These are phyloP conservation scores for Colletotrichum godetiae DNA, from an alignment of 2,329 filamentous ascomycete species.

Conservation along the genomic window DNA sequence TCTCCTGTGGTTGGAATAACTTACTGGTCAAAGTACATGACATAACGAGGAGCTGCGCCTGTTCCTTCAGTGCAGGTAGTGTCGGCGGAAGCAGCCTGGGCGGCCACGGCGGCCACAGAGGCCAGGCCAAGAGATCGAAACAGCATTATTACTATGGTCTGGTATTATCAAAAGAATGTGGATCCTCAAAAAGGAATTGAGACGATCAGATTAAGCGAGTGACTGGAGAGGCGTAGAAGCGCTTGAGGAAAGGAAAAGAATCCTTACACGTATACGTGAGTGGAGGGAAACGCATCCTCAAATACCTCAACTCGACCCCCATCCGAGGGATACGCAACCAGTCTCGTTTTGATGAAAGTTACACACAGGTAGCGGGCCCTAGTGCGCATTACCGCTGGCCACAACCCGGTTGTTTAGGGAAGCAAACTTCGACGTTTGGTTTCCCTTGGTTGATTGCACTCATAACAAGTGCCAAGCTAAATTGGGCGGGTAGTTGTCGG, in stretches of 20 bases:
- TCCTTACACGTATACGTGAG: not conserved
- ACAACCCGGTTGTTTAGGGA: not conserved
- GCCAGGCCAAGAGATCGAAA: constrained; percentile 17
- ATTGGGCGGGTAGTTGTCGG: constrained; percentile 3
- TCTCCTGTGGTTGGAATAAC: constrained; percentile 25
- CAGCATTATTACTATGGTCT: constrained; percentile 11
- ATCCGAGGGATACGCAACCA: not conserved
- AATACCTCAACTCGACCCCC: not conserved
- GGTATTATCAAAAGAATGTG: constrained; percentile 9
- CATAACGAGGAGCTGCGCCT: constrained; percentile 41
- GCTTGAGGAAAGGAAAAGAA: not conserved
- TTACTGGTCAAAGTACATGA: constrained; percentile 61
- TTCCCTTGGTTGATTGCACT: not conserved
- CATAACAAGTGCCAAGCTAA: not conserved
- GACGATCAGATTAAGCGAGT: constrained; percentile 16
- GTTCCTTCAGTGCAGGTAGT: not conserved
- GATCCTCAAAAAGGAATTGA: constrained; percentile 2
- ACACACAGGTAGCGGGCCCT: not conserved
- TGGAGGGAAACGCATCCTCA: not conserved
- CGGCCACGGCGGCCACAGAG: constrained; percentile 13
- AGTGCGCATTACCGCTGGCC: not conserved
- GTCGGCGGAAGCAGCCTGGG: not conserved
- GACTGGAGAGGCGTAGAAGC: not conserved
- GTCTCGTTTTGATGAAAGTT: not conserved
- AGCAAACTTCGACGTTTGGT: not conserved